A percentile compares a stretch with the other conserved stretches of the same genome.
Conservation (phyloP, 2,329 filamentous ascomycete species). For the Calonectria henricotiae region DNA sequence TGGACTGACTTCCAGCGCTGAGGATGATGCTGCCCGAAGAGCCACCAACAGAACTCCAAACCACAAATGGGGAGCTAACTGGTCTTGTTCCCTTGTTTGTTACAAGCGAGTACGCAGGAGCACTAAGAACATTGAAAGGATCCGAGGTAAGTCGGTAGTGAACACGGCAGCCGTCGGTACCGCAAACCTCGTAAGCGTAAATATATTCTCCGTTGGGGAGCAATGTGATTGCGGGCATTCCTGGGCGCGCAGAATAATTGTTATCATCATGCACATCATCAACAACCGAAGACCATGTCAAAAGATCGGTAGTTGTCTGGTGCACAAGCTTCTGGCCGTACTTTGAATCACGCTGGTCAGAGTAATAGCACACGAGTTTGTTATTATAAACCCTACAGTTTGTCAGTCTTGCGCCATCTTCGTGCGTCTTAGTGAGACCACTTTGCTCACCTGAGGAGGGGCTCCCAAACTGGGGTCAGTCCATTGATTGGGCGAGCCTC, state of each 20-base stretch:
- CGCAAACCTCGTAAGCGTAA: slow-evolving; percentile 76
- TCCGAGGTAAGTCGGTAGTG: slow-evolving; percentile 63
- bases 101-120: slow-evolving; percentile 54
- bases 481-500: slow-evolving; percentile 76
- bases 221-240: slow-evolving; percentile 76
- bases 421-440: background rate
- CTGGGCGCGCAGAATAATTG: slow-evolving; percentile 75
- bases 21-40: slow-evolving; percentile 64
- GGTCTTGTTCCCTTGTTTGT: slow-evolving; percentile 57
- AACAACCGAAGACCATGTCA: slow-evolving; percentile 72
- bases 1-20: slow-evolving; percentile 58
- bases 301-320: slow-evolving; percentile 73
- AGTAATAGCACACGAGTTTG: slow-evolving; percentile 78
- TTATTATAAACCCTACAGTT: slow-evolving; percentile 67
- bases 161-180: slow-evolving; percentile 60
- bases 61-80: slow-evolving; percentile 62
- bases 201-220: slow-evolving; percentile 71
- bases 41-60: slow-evolving; percentile 63
- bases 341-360: slow-evolving; percentile 76
- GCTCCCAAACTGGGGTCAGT: slow-evolving; percentile 81
- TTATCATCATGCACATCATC: slow-evolving; percentile 72
- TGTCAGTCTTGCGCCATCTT: background rate
- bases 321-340: slow-evolving; percentile 81
- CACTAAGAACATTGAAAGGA: slow-evolving; percentile 58
- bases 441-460: slow-evolving; percentile 69